A percentile compares a stretch with the other conserved stretches of the same genome.
phyloP scores from a whole-genome alignment of 1,284 basidiomycete species.

The Fomitopsis pinicola region DNA sequence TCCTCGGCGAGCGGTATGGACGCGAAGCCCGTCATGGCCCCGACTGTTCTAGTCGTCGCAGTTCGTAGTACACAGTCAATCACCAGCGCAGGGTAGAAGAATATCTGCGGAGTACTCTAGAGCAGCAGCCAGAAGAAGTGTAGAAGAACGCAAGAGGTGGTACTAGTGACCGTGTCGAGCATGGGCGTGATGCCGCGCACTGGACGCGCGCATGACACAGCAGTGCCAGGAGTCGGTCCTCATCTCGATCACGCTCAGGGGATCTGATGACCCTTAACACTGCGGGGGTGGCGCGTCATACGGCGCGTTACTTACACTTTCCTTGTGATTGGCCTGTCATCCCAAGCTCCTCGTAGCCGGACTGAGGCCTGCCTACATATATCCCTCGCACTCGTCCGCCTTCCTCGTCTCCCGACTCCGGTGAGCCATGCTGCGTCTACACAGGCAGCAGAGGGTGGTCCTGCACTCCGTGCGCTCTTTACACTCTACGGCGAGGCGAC shows the following conservation, averaged over 20 bases:
- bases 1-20: constrained; percentile 36
- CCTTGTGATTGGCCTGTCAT: not conserved
- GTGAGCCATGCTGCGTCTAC: constrained; percentile 1
- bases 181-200: not conserved
- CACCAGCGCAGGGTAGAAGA: not conserved
- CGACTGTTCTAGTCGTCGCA: not conserved
- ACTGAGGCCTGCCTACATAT: not conserved
- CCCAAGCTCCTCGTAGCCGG: not conserved
- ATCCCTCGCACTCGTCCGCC: not conserved
- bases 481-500: constrained; percentile 27
- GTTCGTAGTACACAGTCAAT: not conserved
- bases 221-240: not conserved
- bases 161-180: not conserved
- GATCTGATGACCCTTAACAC: constrained; percentile 1
- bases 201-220: not conserved
- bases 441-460: not conserved
- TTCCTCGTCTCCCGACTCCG: not conserved
- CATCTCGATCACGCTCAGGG: not conserved
- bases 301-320: not conserved
- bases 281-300: not conserved
- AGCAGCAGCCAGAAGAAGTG: not conserved
- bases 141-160: not conserved
- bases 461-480: constrained; percentile 12
- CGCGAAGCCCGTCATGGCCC: constrained; percentile 44
- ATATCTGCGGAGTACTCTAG: not conserved